Percentiles rank a stretch among this genome's conserved stretches.
phyloP scores from a whole-genome alignment of 306 rosid genomes.

The Sechiopsis laciniata region DNA sequence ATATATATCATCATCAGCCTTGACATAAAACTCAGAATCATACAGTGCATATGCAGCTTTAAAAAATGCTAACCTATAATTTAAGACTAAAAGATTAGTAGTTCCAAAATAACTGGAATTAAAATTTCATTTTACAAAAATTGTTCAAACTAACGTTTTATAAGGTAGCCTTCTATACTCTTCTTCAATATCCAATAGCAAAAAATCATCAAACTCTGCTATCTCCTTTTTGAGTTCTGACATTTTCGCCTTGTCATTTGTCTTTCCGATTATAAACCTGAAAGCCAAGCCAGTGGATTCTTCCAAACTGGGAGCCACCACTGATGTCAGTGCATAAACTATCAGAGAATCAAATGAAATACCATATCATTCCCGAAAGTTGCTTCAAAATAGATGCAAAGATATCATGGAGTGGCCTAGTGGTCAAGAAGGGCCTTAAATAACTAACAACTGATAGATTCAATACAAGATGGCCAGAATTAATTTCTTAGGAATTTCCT shows the following conservation, averaged over 20 bases:
- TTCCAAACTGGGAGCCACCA: slow-evolving; percentile 66
- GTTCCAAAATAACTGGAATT: slow-evolving; percentile 20
- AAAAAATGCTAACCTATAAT: slow-evolving; percentile 80
- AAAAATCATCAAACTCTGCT: slow-evolving; percentile 72
- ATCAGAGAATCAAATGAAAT: background rate
- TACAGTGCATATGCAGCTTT: slow-evolving; percentile 91
- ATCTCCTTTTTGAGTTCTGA: slow-evolving; percentile 58
- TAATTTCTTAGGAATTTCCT: no score
- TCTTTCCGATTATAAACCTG: slow-evolving; percentile 83
- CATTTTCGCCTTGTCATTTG: slow-evolving; percentile 62
- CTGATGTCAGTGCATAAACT: slow-evolving; percentile 24
- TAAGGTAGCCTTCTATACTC: slow-evolving; percentile 98
- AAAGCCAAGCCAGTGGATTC: slow-evolving; percentile 93
- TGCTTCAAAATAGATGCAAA: background rate
- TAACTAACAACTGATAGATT: no score
- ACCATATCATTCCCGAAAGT: slow-evolving; percentile 1
- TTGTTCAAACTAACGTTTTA: slow-evolving; percentile 78
- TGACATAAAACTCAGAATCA: slow-evolving; percentile 81
- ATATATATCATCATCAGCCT: slow-evolving; percentile 95
- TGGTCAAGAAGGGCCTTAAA: no score
- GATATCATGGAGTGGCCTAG: background rate
- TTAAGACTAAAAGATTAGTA: slow-evolving; percentile 11
- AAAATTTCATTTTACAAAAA: slow-evolving; percentile 15
- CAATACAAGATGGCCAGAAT: no score
- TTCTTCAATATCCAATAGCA: slow-evolving; percentile 87